Conservation (phyloP, 495 filamentous ascomycete species). For the Podospora fimiseda region DNA sequence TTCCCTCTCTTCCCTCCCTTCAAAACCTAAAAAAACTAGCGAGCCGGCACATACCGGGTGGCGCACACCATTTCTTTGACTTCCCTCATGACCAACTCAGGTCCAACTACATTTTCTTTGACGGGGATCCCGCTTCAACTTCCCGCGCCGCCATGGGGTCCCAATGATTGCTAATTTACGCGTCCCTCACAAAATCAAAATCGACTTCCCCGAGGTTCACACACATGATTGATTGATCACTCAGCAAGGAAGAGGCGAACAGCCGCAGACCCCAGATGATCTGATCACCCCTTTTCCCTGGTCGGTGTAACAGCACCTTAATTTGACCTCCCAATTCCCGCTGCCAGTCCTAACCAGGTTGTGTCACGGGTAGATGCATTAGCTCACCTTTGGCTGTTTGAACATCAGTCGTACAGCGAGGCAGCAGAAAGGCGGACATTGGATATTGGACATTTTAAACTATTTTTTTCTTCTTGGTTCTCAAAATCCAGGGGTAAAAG, state of each 20-base stretch:
- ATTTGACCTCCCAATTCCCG: constrained; percentile 9
- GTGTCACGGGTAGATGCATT: constrained; percentile 34
- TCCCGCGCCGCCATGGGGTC: not conserved
- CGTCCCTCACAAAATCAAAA: not conserved
- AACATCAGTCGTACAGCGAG: constrained; percentile 31
- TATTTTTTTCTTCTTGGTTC: not conserved
- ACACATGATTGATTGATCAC: constrained; percentile 5
- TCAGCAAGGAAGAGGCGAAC: constrained; percentile 4
- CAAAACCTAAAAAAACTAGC: not conserved
- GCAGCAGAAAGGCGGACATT: constrained; percentile 10
- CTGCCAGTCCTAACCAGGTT: too few relatives aligned
- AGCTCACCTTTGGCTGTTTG: constrained; percentile 42
- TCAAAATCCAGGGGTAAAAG: too few relatives aligned
- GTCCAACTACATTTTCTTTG: not conserved
- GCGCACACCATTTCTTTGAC: constrained; percentile 4
- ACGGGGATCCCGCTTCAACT: not conserved
- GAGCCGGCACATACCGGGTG: not conserved
- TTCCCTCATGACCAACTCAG: not conserved
- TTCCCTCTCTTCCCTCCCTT: not conserved
- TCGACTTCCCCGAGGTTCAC: not conserved
- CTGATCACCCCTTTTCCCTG: not conserved
- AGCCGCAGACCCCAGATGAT: not conserved
- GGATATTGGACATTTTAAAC: not conserved
- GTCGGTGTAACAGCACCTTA: not conserved
- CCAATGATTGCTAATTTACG: too few relatives aligned